These are phyloP conservation scores for Fusarium pseudocircinatum DNA, from an alignment of 2,329 filamentous ascomycete species.

Conservation along the genomic window DNA sequence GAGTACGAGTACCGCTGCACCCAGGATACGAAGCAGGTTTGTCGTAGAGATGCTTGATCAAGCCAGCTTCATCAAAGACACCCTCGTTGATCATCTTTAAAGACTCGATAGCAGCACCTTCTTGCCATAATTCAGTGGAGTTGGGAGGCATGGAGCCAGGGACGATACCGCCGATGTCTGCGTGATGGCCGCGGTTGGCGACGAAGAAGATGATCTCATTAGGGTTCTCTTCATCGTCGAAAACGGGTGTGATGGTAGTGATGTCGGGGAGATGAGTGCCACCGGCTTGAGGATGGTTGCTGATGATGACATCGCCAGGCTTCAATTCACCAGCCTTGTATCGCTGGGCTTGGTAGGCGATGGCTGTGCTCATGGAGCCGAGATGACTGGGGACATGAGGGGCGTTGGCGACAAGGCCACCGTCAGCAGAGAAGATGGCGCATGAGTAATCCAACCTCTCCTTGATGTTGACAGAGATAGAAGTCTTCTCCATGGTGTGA, in stretches of 20 bases:
- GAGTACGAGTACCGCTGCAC: slow-evolving; percentile 70
- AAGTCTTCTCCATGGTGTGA: slow-evolving; percentile 78
- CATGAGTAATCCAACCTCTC: slow-evolving; percentile 83
- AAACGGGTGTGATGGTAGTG: slow-evolving; percentile 43
- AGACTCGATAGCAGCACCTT: slow-evolving; percentile 65
- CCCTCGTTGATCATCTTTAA: slow-evolving; percentile 45
- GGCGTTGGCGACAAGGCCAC: slow-evolving; percentile 31
- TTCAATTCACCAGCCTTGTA: slow-evolving; percentile 35
- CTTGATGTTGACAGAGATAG: slow-evolving; percentile 80
- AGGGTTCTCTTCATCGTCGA: slow-evolving; percentile 42
- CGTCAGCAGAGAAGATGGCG: slow-evolving; percentile 77
- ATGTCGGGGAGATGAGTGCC: slow-evolving; percentile 44
- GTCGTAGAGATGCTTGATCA: slow-evolving; percentile 66
- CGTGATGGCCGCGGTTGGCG: slow-evolving; percentile 47
- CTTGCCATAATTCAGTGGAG: slow-evolving; percentile 67
- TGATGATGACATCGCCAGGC: slow-evolving; percentile 35
- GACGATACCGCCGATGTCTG: slow-evolving; percentile 66
- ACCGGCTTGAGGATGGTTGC: slow-evolving; percentile 40
- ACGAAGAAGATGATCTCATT: slow-evolving; percentile 48
- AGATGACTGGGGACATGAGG: slow-evolving; percentile 37
- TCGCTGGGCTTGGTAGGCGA: slow-evolving; percentile 32
- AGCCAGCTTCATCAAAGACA: slow-evolving; percentile 55
- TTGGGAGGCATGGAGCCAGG: slow-evolving; percentile 81
- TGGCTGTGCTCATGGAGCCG: slow-evolving; percentile 36
- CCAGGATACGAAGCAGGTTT: slow-evolving; percentile 36